Conservation (phyloP, 257 asterid genomes). For the Haberlea rhodopensis region DNA sequence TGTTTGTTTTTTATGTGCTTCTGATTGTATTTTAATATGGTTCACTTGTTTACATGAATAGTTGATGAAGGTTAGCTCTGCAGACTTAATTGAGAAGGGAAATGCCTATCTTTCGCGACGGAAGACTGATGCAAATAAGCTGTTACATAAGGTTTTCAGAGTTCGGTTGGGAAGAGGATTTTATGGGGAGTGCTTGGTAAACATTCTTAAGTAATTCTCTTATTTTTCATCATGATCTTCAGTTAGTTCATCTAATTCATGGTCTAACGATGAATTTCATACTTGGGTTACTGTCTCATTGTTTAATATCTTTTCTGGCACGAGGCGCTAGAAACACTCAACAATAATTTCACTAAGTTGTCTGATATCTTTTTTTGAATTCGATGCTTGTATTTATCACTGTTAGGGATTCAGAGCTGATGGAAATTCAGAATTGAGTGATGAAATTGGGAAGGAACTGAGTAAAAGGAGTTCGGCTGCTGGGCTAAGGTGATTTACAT, state of each 20-base stretch:
- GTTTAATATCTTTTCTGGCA: not conserved
- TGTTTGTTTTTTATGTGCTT: slow-evolving; percentile 4
- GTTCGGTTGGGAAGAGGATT: slow-evolving; percentile 79
- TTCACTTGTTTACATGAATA: slow-evolving; percentile 32
- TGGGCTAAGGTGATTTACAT: slow-evolving; percentile 66
- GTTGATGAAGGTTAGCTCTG: slow-evolving; percentile 54
- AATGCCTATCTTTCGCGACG: slow-evolving; percentile 46
- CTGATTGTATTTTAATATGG: slow-evolving; percentile 14
- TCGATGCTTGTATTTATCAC: not conserved
- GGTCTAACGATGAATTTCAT: slow-evolving; percentile 20
- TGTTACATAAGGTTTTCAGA: slow-evolving; percentile 58
- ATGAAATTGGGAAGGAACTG: slow-evolving; percentile 83
- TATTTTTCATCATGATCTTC: slow-evolving; percentile 1
- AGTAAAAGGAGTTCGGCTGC: slow-evolving; percentile 75
- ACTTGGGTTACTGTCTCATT: slow-evolving; percentile 13
- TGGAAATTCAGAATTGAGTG: slow-evolving; percentile 56
- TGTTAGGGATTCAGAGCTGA: slow-evolving; percentile 70
- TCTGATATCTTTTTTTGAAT: not conserved
- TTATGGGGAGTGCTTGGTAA: slow-evolving; percentile 95
- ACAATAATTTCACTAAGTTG: not conserved
- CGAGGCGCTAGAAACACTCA: slow-evolving; percentile 11
- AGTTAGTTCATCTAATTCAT: slow-evolving; percentile 16
- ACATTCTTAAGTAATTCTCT: slow-evolving; percentile 5
- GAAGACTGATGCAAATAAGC: slow-evolving; percentile 52
- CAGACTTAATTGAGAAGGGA: slow-evolving; percentile 57